Evolutionary conservation across 164 flowering plant species (phyloP).

Genomic region (Stephania yunnanensis): DNA sequence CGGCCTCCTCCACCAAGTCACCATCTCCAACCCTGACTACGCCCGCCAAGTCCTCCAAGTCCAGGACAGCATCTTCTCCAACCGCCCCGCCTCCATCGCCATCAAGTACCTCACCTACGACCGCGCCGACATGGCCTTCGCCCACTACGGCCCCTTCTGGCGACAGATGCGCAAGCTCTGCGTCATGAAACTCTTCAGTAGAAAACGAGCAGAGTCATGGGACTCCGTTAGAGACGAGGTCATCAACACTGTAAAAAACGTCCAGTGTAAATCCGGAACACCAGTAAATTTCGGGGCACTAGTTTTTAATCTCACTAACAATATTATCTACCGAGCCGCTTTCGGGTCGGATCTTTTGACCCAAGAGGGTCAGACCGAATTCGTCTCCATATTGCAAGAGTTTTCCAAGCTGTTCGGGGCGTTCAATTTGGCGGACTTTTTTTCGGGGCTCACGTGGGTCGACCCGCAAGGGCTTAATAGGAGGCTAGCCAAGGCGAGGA

Average conservation of each 20-base stretch:
- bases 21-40: slow-evolving; percentile 46
- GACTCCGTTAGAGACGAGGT: slow-evolving; percentile 75
- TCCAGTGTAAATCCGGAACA: slow-evolving; percentile 23
- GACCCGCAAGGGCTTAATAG: slow-evolving; percentile 51
- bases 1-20: slow-evolving; percentile 56
- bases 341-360: slow-evolving; percentile 45
- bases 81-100: slow-evolving; percentile 66
- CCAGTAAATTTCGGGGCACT: slow-evolving; percentile 54
- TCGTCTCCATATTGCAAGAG: slow-evolving; percentile 62
- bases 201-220: slow-evolving; percentile 80
- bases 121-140: slow-evolving; percentile 83
- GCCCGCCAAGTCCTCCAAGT: slow-evolving; percentile 71
- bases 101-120: slow-evolving; percentile 68
- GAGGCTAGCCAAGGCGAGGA: slow-evolving; percentile 46
- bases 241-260: slow-evolving; percentile 27
- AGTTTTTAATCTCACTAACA: slow-evolving; percentile 51
- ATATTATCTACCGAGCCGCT: slow-evolving; percentile 61
- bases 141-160: slow-evolving; percentile 91
- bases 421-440: slow-evolving; percentile 64
- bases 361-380: slow-evolving; percentile 51
- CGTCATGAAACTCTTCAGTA: slow-evolving; percentile 74
- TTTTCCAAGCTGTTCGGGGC: slow-evolving; percentile 78
- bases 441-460: slow-evolving; percentile 49
- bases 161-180: slow-evolving; percentile 87
- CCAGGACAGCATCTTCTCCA: slow-evolving; percentile 69